Evolutionary conservation across 345 rosid species (phyloP).

Genomic region (Salix brachista): DNA sequence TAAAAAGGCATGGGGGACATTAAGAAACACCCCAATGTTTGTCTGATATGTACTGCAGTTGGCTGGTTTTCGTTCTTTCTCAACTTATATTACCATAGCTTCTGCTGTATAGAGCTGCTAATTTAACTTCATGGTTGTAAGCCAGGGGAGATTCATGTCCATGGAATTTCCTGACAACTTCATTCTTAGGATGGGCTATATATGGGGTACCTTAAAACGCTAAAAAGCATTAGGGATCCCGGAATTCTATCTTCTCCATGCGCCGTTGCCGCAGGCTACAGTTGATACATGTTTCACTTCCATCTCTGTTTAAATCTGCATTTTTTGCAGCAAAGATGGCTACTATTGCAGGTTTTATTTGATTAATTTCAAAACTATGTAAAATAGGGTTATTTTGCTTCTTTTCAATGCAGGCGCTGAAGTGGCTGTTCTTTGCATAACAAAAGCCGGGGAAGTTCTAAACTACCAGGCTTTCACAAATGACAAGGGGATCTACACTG

Average conservation of each 20-base stretch:
- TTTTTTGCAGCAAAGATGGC: not conserved
- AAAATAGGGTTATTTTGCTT: not conserved
- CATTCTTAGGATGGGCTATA: not conserved
- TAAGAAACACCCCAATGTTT: not conserved
- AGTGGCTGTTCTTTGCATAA: slow-evolving; percentile 95
- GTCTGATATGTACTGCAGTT: not conserved
- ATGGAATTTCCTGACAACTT: not conserved
- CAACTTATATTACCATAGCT: not conserved
- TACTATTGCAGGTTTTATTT: not conserved
- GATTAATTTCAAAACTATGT: not conserved
- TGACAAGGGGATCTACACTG: slow-evolving; percentile 70
- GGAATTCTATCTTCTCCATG: not conserved
- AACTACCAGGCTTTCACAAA: slow-evolving; percentile 94
- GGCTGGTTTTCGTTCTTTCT: not conserved
- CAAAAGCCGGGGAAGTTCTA: slow-evolving; percentile 83
- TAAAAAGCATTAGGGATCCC: not conserved
- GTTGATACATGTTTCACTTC: not conserved
- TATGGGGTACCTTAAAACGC: not conserved
- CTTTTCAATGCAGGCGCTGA: slow-evolving; percentile 65
- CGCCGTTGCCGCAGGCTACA: not conserved
- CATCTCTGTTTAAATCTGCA: not conserved
- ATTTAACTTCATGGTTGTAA: not conserved
- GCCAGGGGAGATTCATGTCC: too few relatives aligned
- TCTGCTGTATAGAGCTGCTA: too few relatives aligned
- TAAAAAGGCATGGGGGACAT: too few relatives aligned